These are phyloP conservation scores for Vaccinium corymbosum DNA, from an alignment of 148 eudicot species.

Conservation along the genomic window DNA sequence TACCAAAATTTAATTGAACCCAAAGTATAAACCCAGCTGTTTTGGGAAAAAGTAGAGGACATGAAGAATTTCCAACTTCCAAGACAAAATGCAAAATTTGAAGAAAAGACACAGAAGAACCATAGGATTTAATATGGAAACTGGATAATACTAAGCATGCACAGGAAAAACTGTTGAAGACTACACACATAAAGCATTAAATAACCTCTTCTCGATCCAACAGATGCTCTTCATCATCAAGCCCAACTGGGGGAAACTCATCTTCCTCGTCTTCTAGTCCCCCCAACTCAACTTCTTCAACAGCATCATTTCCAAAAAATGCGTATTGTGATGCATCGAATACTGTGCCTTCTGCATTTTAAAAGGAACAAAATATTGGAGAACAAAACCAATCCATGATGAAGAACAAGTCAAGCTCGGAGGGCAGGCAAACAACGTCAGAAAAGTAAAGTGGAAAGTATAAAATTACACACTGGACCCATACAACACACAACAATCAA, in stretches of 20 bases:
- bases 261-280: constrained; percentile 87
- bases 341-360: constrained; percentile 33
- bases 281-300: constrained; percentile 90
- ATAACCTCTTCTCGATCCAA: constrained; percentile 63
- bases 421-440: not conserved
- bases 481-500: not conserved
- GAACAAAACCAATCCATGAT: not conserved
- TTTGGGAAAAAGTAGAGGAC: not conserved
- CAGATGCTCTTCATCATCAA: constrained; percentile 46
- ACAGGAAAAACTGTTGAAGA: not conserved
- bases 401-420: not conserved
- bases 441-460: not conserved
- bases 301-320: constrained; percentile 67
- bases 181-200: constrained; percentile 3
- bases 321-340: constrained; percentile 97
- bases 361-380: not conserved
- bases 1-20: not conserved
- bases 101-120: not conserved
- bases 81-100: not conserved
- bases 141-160: not conserved
- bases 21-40: not conserved
- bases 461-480: not conserved
- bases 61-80: not conserved
- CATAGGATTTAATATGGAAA: not conserved
- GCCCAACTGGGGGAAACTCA: constrained; percentile 41